These are phyloP conservation scores for Rosa rugosa DNA, from an alignment of 306 rosid genomes.

Conservation along the genomic window DNA sequence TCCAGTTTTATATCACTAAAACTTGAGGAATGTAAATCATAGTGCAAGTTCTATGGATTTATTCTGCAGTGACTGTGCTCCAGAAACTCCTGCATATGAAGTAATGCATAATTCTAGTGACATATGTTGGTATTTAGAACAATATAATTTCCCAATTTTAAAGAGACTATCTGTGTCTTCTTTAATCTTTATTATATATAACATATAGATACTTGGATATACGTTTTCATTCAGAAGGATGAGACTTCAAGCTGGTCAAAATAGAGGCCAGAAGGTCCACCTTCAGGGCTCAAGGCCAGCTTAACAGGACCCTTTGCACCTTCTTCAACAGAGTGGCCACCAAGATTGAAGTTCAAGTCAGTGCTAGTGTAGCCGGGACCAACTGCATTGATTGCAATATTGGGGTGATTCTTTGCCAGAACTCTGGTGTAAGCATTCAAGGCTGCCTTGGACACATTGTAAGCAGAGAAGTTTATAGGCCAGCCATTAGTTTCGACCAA, in stretches of 20 bases:
- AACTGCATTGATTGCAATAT: slow-evolving; percentile 34
- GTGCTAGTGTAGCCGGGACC: slow-evolving; percentile 34
- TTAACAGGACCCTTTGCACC: neutral
- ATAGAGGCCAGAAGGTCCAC: neutral
- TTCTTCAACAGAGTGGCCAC: neutral
- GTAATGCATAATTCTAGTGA: too few species aligned
- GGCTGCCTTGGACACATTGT: slow-evolving; percentile 42
- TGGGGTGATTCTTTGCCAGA: slow-evolving; percentile 30
- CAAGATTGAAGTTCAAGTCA: neutral
- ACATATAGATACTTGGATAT: too few species aligned
- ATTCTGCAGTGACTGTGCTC: too few species aligned
- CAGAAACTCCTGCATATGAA: too few species aligned
- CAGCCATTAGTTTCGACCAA: slow-evolving; percentile 38
- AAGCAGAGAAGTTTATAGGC: slow-evolving; percentile 29
- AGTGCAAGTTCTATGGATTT: too few species aligned
- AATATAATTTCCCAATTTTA: too few species aligned
- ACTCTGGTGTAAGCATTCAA: slow-evolving; percentile 44
- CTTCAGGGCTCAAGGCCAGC: neutral
- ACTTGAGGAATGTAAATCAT: too few species aligned
- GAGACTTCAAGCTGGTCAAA: neutral
- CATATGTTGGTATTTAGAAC: too few species aligned
- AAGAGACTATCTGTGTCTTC: too few species aligned
- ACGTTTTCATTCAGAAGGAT: neutral
- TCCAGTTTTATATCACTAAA: too few species aligned
- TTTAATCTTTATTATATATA: too few species aligned